Base-by-base conservation (phyloP, 371 early-diverging fungal genomes). In the Mortierella sp. region DNA sequence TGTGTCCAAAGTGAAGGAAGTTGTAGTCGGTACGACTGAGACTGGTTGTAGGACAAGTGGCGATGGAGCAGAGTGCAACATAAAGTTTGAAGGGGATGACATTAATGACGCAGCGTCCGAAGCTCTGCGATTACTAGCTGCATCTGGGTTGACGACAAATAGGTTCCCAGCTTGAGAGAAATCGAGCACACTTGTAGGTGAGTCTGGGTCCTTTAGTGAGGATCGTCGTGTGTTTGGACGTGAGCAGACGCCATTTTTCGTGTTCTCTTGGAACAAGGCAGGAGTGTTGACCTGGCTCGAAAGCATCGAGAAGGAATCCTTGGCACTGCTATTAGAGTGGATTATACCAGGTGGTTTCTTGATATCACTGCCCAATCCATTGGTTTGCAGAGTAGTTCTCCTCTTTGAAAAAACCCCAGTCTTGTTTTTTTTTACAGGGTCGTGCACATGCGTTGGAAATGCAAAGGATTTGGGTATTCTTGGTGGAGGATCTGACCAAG, bases 401-500 rank as follows among this genome's bases (percentile, higher is more conserved):
- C 66, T 79, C 53, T 69, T 79, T 17, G 73, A 47, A 53, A 79
- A 79, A 1, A 79, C 73, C 0, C 79, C 79, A 10, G 79, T 69
- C 28, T 73, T 78, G 67, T 73, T 69, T 49, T 78, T 78, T 34
- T 69, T 73, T 15, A 69, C 66, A 0, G 70, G 74, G 6, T 69
- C 79, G 5, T 78, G 70, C 26, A 73, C 70, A 15, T 78, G 79
- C 58, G 73, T 28, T 0, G 79, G 79, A 57, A 78, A 78, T 8
- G 56, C 61, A 47, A 78, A 78, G 56, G 72, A 66, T 12, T 54
- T 60, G n/a, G 79, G 79, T 37, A 73, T 69, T 23, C 79, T 61
- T 35, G 83, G 83, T 13, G 75, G 73, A 5, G 75, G 80, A 55
- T 83, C 83, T 5, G 75, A 79, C 83, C 83, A 83, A 3, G 83